These are phyloP conservation scores for Sphaceloma murrayae DNA, from an alignment of 2,329 filamentous ascomycete genomes.

Conservation along the genomic window DNA sequence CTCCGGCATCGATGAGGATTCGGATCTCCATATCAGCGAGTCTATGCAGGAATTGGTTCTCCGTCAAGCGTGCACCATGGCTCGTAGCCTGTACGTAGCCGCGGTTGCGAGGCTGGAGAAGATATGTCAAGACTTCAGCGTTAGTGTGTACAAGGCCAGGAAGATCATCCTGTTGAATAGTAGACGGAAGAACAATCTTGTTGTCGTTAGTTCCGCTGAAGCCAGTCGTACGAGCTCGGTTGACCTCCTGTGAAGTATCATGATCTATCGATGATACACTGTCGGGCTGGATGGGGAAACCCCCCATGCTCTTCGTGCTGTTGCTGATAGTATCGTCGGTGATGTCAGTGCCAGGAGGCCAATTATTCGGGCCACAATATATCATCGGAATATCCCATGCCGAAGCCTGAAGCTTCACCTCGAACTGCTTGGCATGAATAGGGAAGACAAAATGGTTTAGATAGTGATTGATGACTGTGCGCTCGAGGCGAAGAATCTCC, in stretches of 20 bases:
- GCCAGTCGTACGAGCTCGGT: slow-evolving; percentile 44
- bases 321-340: too few species aligned
- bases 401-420: slow-evolving; percentile 52
- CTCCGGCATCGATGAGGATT: slow-evolving; percentile 63
- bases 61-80: not conserved
- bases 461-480: slow-evolving; percentile 54
- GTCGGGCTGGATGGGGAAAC: too few species aligned
- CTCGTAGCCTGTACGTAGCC: not conserved
- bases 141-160: slow-evolving; percentile 52
- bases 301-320: too few species aligned
- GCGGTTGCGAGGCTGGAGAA: not conserved
- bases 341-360: too few species aligned
- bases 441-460: slow-evolving; percentile 59
- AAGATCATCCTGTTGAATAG: slow-evolving; percentile 53
- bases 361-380: too few species aligned
- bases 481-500: slow-evolving; percentile 43
- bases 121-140: slow-evolving; percentile 47
- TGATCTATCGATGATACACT: slow-evolving; percentile 23
- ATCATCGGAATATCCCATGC: slow-evolving; percentile 60
- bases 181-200: slow-evolving; percentile 49
- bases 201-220: slow-evolving; percentile 67
- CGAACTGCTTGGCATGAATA: slow-evolving; percentile 54
- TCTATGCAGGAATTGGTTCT: slow-evolving; percentile 6
- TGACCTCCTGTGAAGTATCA: not conserved
- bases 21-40: slow-evolving; percentile 28